Base-by-base conservation (phyloP, 768 basidiomycete species). In the Xerocomellus amylosporus region DNA sequence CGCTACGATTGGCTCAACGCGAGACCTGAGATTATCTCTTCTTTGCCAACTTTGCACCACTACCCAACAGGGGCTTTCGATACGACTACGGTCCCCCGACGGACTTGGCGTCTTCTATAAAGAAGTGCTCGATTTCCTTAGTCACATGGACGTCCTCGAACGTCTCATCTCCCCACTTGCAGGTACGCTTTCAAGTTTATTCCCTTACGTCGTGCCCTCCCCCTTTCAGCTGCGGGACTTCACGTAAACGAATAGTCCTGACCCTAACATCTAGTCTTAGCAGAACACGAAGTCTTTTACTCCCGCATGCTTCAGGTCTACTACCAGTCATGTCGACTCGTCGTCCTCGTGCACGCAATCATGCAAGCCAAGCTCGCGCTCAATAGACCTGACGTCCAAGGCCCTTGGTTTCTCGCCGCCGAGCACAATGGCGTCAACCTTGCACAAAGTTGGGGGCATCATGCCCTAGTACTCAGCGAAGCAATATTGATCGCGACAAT, bases 221-320 rank as follows among this genome's bases (percentile, higher is more conserved):
- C n/a, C n/a, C n/a, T n/a, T n/a, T n/a, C n/a, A 7, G 43, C 38
- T 45, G 45, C 44, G 46, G 30, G 30, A 36, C n/a, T 20, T 44
- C 30, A 1, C 22, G 24, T 33, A 12, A 44, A 46, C 38, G 49
- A 45, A 41, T 56, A 56, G 56, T 56, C 61, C 64, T 59, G 53
- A 63, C 64, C 55, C 65, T 63, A 37, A 63, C 56, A 31, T 44
- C 20, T 51, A 80, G 79, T 79, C 51, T 63, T 76, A 44, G 68
- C 74, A 56, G 71, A 73, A 52, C 58, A 74, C 47, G 79, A 80
- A 55, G 59, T 57, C 31, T 77, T 78, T 54, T 71, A 79, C 55
- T 74, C 73, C 49, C 68, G 72, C 24, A 75, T 77, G 67, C 66
- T 77, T 33, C 59, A 71, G 10, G 62, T 78, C 37, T 70, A 75